Conservation (phyloP, 1,139 yeast species). For the Sporopachydermia cereana region DNA sequence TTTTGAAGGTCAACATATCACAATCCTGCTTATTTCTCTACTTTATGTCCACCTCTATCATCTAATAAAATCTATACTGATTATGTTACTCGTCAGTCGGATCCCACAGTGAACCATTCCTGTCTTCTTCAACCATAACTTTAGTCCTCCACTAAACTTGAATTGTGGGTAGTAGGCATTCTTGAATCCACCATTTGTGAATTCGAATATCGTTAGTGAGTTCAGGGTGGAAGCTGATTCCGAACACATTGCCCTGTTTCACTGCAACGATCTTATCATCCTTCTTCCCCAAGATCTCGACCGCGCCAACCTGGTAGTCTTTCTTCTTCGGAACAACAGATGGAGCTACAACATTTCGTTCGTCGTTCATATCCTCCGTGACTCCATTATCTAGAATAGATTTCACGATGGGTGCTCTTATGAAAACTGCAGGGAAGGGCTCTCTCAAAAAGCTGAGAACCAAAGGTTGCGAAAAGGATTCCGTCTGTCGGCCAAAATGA, state of each 20-base stretch:
- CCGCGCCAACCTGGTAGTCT: slow-evolving; percentile 10
- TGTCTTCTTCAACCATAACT: not conserved
- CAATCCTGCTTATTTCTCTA: slow-evolving; percentile 1
- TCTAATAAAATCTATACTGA: not conserved
- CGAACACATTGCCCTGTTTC: slow-evolving; percentile 52
- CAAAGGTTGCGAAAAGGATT: slow-evolving; percentile 44
- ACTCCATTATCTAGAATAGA: slow-evolving; percentile 19
- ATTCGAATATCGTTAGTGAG: slow-evolving; percentile 46
- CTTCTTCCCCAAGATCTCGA: slow-evolving; percentile 18
- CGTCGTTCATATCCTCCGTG: slow-evolving; percentile 9
- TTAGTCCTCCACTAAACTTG: not conserved
- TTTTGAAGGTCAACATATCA: slow-evolving; percentile 2
- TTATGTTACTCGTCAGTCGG: too few relatives aligned
- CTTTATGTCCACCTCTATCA: not conserved
- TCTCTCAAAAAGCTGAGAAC: slow-evolving; percentile 37
- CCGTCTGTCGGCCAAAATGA: slow-evolving; percentile 71
- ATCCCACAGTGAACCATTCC: not conserved
- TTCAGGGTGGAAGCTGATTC: slow-evolving; percentile 81
- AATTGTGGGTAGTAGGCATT: slow-evolving; percentile 28
- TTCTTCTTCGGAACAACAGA: slow-evolving; percentile 8
- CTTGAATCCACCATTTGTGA: slow-evolving; percentile 62
- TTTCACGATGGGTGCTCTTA: slow-evolving; percentile 67
- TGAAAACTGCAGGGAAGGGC: slow-evolving; percentile 50
- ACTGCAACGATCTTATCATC: slow-evolving; percentile 50
- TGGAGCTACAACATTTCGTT: slow-evolving; percentile 13